Evolutionary conservation across 129 eudicot species (phyloP).

Genomic region (Helianthus tuberosus): DNA sequence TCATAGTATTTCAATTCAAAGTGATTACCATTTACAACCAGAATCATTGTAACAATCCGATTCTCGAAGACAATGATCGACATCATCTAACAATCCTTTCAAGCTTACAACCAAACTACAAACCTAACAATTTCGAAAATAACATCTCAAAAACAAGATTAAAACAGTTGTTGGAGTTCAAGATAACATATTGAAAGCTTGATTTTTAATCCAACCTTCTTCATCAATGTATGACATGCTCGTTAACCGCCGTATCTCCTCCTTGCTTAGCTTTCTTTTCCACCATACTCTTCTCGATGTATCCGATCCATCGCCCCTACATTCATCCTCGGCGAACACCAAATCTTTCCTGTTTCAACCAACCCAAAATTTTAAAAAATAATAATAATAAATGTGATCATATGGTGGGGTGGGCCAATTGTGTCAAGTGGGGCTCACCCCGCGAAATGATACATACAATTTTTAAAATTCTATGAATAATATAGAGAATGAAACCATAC

Average conservation of each 20-base stretch:
- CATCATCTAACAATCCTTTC: neutral
- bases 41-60: neutral
- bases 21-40: neutral
- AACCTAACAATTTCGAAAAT: slow-evolving; percentile 14
- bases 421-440: neutral
- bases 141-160: neutral
- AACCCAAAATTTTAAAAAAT: neutral
- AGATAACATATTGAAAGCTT: slow-evolving; percentile 40
- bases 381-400: neutral
- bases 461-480: neutral
- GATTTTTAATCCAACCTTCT: slow-evolving; percentile 60
- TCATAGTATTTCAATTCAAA: neutral
- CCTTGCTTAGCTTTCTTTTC: slow-evolving; percentile 42
- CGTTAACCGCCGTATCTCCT: slow-evolving; percentile 32
- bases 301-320: slow-evolving; percentile 57
- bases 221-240: slow-evolving; percentile 54
- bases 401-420: neutral
- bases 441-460: neutral
- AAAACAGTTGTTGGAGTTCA: neutral
- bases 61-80: neutral
- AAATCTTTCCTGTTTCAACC: slow-evolving; percentile 38
- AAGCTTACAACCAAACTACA: slow-evolving; percentile 15
- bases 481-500: neutral
- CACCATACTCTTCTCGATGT: slow-evolving; percentile 46
- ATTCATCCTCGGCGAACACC: slow-evolving; percentile 54